Evolutionary conservation across 805 yeast genomes (phyloP), one percentile per base, ranked within the genome.

Genomic region (Nakazawaea peltata): DNA sequence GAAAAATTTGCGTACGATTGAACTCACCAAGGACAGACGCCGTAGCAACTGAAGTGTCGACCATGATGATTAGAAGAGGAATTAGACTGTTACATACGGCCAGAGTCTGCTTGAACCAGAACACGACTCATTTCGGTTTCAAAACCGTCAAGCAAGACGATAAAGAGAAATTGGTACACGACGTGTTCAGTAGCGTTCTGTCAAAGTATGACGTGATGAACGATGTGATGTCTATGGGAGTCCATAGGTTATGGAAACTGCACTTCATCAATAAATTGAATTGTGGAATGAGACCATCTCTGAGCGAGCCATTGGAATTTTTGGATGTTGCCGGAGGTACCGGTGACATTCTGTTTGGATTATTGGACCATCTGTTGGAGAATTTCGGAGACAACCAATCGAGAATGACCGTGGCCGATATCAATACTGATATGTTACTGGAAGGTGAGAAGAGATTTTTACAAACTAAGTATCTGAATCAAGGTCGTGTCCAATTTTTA

Each of bases 321-420:
- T 69, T 92, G 44, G 98, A 92, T 58, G 97, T 92, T 39, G 98
- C 98, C 19, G 98, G 98, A 41, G 98, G 98, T 17, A 86, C 97
- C 9, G 98, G 98, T 31, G 98, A 92, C 53, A 90, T 92, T 59
- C 98, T 98, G 1, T 86, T 86, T 60, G 94, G 98, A 2, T 69
- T 92, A 43, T 66, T 92, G 42, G 95, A 87, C 50, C 95, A 92
- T 59, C 97, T 97, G 8, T 77, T 80, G 44, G 59, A 66, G 26
- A 74, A 77, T 43, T 85, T 77, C 53, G 79, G 81, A 39, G 98
- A 92, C 60, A 68, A 59, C 26, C 65, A 67, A 42, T 75, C 86
- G 23, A 75, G 78, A 18, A 92, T 92, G 92, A 85, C 88, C 7
- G 75, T 92, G 32, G 94, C 86, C 4, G 98, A 92, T 59, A 92